Base-by-base conservation (phyloP, 1,284 basidiomycete genomes). In the Heterobasidion irregulare region DNA sequence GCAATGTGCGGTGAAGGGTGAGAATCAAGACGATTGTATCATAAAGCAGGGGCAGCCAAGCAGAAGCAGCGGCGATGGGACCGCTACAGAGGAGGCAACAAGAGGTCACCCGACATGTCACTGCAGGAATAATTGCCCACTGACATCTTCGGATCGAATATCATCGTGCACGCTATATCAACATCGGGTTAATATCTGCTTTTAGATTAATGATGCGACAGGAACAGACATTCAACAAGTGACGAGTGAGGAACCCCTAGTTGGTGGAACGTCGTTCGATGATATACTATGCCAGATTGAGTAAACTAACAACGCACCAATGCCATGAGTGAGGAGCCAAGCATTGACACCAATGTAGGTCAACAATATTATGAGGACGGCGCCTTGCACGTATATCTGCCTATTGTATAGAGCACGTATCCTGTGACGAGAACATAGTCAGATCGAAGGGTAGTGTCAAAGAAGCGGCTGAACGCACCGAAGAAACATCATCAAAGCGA, bases 401-500 rank as follows among this genome's bases (percentile, higher is more conserved):
- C 64, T 58, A 10, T 67, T 62, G 59, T 80, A 82, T 43, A 83
- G 61, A 0, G 76, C 80, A 18, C 69, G 67, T 50, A 82, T 69
- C 16, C 74, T 75, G 55, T 12, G 44, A 44, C 16, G 8, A 35
- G 8, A 16, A n/a, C 13, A 19, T 34, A 18, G 50, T 54, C 33
- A 56, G 43, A 5, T 41, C 10, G 4, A 34, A 15, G n/a, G 15
- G 33, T 33, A 33, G 45, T 34, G 35, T 44, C 19, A n/a, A 52
- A 53, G 26, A 38, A 35, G 16, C 12, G 38, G 15, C 8, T 26
- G 10, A 32, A 15, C 70, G 53, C 54, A 74, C 75, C 79, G 74
- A 5, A 82, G 60, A 10, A 80, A 69, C 80, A 83, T 82, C 79
- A 82, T 82, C 18, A 78, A 58, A 2, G 71, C 76, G 0, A 75